A percentile compares a stretch with the other conserved stretches of the same genome.
Conservation (phyloP, 345 rosid genomes). For the Sisymbrium altissimum region DNA sequence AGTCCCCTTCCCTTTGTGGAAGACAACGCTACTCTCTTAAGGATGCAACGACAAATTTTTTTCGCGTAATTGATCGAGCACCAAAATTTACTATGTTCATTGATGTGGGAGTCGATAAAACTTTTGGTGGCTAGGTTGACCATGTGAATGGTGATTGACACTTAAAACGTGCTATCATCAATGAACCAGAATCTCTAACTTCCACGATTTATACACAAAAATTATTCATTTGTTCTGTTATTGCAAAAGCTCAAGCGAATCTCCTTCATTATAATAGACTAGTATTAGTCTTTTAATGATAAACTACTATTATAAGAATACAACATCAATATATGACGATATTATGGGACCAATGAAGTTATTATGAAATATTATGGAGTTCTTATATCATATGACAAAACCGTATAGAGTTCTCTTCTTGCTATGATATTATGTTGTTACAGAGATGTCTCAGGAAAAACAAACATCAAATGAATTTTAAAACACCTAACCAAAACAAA, state of each 20-base stretch:
- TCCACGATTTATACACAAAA: neutral
- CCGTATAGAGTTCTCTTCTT: neutral
- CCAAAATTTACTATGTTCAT: too few species aligned
- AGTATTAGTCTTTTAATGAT: too few species aligned
- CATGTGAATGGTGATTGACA: neutral
- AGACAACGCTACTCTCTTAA: neutral
- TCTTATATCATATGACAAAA: neutral
- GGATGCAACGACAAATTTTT: neutral
- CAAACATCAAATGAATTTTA: slow-evolving; percentile 8
- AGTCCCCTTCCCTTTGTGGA: neutral
- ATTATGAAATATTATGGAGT: neutral
- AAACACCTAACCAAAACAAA: neutral
- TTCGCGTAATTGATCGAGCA: neutral
- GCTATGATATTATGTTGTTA: neutral
- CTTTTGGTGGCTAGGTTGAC: neutral
- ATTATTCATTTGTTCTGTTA: neutral
- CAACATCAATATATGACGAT: neutral
- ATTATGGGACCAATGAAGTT: neutral
- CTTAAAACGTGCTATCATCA: neutral
- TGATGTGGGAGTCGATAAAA: neutral
- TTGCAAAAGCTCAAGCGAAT: neutral
- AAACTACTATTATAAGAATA: neutral
- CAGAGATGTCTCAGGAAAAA: neutral
- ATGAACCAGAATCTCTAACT: neutral
- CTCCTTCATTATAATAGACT: too few species aligned